phyloP scores from a whole-genome alignment of 257 asterid species.

The Nemophila menziesii region DNA sequence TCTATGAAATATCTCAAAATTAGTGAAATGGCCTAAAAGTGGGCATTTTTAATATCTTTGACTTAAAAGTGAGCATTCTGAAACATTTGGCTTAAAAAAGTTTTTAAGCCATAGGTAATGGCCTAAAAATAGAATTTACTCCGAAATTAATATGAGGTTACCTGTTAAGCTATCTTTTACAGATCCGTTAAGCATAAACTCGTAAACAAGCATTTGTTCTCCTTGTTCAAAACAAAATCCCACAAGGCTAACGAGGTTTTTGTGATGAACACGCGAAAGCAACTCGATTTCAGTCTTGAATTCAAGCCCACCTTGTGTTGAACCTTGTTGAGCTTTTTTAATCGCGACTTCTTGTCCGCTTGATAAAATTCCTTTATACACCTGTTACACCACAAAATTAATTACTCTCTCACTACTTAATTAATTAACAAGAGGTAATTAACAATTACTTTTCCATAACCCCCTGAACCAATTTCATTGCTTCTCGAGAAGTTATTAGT shows the following conservation, averaged over 20 bases:
- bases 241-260: slow-evolving; percentile 76
- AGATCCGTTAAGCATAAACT: slow-evolving; percentile 77
- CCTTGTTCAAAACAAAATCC: slow-evolving; percentile 96
- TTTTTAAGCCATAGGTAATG: too few relatives aligned
- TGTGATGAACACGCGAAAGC: slow-evolving; percentile 94
- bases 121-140: too few relatives aligned
- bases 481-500: slow-evolving; percentile 60
- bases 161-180: slow-evolving; percentile 70
- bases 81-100: too few relatives aligned
- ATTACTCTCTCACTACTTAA: not conserved
- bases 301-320: slow-evolving; percentile 82
- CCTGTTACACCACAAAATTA: slow-evolving; percentile 31
- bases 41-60: too few relatives aligned
- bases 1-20: too few relatives aligned
- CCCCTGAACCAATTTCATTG: slow-evolving; percentile 89
- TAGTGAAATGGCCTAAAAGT: too few relatives aligned
- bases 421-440: not conserved
- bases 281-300: slow-evolving; percentile 91
- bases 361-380: slow-evolving; percentile 59
- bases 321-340: slow-evolving; percentile 75
- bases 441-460: slow-evolving; percentile 72
- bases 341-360: slow-evolving; percentile 70
- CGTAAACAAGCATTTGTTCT: slow-evolving; percentile 84
- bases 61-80: too few relatives aligned
- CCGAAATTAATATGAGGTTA: slow-evolving; percentile 12